Evolutionary conservation across 2,329 filamentous ascomycete genomes (phyloP).

Genomic region (Trichoderma atroviride): DNA sequence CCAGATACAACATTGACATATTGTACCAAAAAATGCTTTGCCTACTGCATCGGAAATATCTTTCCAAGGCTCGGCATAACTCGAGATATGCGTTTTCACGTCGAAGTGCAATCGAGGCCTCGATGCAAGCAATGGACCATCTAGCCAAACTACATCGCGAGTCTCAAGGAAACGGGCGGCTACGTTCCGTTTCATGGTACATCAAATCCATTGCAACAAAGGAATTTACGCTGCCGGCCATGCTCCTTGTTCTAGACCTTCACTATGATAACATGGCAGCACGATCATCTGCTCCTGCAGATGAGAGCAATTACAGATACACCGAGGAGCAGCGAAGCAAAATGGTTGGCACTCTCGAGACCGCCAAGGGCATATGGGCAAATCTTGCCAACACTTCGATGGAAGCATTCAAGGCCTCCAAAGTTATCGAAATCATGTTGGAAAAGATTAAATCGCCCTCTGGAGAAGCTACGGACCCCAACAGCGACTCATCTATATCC

Average conservation of each 20-base stretch:
- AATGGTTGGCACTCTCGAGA: constrained; percentile 76
- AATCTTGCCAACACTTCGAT: constrained; percentile 75
- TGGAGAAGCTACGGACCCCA: not conserved
- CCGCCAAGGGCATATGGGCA: constrained; percentile 78
- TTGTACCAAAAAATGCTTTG: constrained; percentile 88
- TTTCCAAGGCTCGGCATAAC: constrained; percentile 76
- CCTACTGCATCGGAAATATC: constrained; percentile 84
- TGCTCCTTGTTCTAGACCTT: constrained; percentile 81
- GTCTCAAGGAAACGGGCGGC: constrained; percentile 68
- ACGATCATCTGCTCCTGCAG: constrained; percentile 44
- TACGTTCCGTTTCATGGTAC: constrained; percentile 76
- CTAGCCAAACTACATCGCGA: constrained; percentile 76
- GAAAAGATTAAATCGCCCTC: constrained; percentile 63
- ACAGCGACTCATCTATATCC: constrained; percentile 25
- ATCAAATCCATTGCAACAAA: constrained; percentile 78
- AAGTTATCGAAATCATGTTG: constrained; percentile 81
- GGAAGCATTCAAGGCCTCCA: constrained; percentile 86
- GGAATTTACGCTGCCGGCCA: constrained; percentile 84
- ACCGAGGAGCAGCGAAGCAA: constrained; percentile 64
- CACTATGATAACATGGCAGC: constrained; percentile 64
- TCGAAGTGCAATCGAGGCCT: constrained; percentile 81
- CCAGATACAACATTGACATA: constrained; percentile 81
- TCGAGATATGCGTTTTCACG: constrained; percentile 82
- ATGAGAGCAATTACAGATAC: constrained; percentile 58
- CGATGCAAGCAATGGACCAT: constrained; percentile 77